A percentile compares a stretch with the other conserved stretches of the same genome.
These are phyloP conservation scores for Actinomortierella ambigua DNA, from an alignment of 371 early-diverging fungal genomes.

Conservation along the genomic window DNA sequence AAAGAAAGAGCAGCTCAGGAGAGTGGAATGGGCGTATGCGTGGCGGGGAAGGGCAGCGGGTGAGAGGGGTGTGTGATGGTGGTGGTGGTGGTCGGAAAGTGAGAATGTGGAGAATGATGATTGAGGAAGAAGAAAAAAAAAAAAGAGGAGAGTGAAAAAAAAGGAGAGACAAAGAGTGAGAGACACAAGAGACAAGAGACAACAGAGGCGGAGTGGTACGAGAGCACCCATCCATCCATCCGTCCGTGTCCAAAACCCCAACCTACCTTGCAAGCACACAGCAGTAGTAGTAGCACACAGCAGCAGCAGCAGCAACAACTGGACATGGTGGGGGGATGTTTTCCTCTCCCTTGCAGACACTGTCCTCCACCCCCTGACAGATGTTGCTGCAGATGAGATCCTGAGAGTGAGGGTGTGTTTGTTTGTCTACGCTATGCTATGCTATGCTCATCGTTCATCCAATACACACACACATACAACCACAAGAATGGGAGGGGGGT, in stretches of 20 bases:
- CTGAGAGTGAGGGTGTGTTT: background rate
- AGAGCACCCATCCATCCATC: background rate
- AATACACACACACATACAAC: background rate
- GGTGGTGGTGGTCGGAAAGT: too few relatives aligned
- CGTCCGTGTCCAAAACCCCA: background rate
- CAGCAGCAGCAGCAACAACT: background rate
- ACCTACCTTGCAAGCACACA: background rate
- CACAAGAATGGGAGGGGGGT: background rate
- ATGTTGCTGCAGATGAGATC: conserved; percentile 5
- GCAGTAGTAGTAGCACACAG: background rate
- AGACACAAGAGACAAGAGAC: background rate
- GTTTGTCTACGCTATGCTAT: background rate
- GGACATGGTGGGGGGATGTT: too few relatives aligned
- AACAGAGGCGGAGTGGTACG: background rate
- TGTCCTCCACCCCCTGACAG: too few relatives aligned
- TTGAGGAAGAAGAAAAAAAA: background rate
- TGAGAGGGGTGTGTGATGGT: too few relatives aligned
- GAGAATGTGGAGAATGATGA: too few relatives aligned
- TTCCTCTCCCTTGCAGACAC: too few relatives aligned
- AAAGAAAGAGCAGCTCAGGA: background rate
- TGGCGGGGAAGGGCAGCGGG: too few relatives aligned
- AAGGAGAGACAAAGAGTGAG: conserved; percentile 4
- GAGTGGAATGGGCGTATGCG: too few relatives aligned
- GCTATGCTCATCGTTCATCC: background rate
- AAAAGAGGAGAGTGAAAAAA: background rate